phyloP scores from a whole-genome alignment of 2,329 filamentous ascomycete species.

The Trichoderma sp. region DNA sequence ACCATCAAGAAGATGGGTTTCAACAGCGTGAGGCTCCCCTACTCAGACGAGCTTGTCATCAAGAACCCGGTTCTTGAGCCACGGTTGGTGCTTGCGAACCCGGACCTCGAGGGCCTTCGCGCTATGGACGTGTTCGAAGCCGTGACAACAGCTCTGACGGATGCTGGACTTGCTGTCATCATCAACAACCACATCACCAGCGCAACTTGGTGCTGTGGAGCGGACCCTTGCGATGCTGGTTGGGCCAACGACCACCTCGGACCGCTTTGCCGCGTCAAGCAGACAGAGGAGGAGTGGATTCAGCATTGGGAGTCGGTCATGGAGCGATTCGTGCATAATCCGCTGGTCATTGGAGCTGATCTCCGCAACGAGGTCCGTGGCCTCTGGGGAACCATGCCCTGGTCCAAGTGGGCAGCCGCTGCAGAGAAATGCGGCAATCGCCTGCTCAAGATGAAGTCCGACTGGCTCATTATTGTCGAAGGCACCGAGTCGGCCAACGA shows the following conservation, averaged over 20 bases:
- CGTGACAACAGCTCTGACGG: constrained; percentile 57
- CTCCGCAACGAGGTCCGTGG: constrained; percentile 68
- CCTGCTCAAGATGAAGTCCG: constrained; percentile 55
- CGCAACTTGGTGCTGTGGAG: constrained; percentile 67
- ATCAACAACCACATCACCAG: constrained; percentile 70
- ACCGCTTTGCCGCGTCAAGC: constrained; percentile 57
- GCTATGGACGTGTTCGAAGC: constrained; percentile 63
- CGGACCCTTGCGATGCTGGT: constrained; percentile 63
- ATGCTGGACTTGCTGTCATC: constrained; percentile 62
- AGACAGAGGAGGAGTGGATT: constrained; percentile 66
- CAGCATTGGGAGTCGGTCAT: constrained; percentile 65
- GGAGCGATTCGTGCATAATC: constrained; percentile 56
- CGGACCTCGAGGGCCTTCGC: constrained; percentile 54
- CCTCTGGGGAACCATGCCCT: constrained; percentile 67
- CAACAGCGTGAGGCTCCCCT: constrained; percentile 68
- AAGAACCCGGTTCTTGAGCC: constrained; percentile 55
- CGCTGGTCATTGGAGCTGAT: constrained; percentile 63
- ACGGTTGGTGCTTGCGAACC: constrained; percentile 54
- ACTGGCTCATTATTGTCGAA: constrained; percentile 68
- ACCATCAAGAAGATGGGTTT: constrained; percentile 63
- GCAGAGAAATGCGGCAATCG: constrained; percentile 63
- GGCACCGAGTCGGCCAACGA: constrained; percentile 68
- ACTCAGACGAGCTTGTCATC: constrained; percentile 66
- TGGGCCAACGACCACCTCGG: constrained; percentile 66
- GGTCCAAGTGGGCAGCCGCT: constrained; percentile 65